Conservation (phyloP, 208 protist genomes). For the Acanthamoeba lenticulata region DNA sequence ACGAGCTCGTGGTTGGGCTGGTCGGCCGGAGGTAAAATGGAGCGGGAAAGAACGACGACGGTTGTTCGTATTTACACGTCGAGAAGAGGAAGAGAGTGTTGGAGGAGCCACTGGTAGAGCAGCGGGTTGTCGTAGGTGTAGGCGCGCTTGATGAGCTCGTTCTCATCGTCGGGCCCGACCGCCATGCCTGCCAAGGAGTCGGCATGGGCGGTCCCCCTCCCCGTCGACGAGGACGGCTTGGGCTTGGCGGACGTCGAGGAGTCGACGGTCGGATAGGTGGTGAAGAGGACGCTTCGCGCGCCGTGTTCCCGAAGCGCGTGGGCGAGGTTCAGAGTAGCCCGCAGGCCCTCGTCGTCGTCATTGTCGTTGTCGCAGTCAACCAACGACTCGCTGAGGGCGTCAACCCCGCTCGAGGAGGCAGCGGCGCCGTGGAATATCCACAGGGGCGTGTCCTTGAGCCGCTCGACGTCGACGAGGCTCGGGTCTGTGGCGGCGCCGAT, state of each 20-base stretch:
- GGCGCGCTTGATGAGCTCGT: not conserved
- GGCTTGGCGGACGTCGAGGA: too few relatives aligned
- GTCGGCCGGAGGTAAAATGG: not conserved
- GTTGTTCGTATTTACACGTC: not conserved
- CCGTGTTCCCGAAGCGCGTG: not conserved
- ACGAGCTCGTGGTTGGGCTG: not conserved
- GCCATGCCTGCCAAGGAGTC: conserved; percentile 5
- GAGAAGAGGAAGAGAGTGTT: not conserved
- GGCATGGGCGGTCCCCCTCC: not conserved
- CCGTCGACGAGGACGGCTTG: too few relatives aligned
- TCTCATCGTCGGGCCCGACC: not conserved
- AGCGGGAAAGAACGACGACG: not conserved
- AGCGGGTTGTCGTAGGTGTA: conserved; percentile 36
- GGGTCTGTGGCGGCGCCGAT: not conserved
- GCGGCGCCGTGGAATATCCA: conserved; percentile 19
- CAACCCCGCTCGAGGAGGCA: too few relatives aligned
- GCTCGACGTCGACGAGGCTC: not conserved
- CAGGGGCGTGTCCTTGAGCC: conserved; percentile 12
- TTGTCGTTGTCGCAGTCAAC: not conserved
- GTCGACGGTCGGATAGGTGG: not conserved
- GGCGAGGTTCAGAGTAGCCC: not conserved
- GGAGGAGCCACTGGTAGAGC: conserved; percentile 35
- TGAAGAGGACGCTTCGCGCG: not conserved
- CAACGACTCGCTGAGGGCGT: too few relatives aligned
- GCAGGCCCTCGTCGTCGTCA: not conserved